These are phyloP conservation scores for Leucocoprinus birnbaumii DNA, from an alignment of 768 basidiomycete genomes.

Conservation along the genomic window DNA sequence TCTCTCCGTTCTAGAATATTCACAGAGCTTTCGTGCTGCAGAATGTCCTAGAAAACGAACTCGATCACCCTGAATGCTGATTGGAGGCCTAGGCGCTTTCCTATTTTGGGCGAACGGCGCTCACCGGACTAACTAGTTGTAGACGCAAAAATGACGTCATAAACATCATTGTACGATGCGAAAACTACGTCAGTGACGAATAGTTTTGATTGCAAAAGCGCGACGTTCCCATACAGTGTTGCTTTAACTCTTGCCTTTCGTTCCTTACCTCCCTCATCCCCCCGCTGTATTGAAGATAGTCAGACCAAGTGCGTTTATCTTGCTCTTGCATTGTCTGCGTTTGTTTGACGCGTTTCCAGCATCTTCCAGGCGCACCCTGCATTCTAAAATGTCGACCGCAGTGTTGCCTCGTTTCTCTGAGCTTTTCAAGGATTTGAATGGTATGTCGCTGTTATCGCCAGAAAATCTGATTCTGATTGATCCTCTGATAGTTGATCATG, in stretches of 20 bases:
- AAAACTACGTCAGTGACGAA: constrained; percentile 6
- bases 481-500: not conserved
- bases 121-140: not conserved
- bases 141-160: constrained; percentile 8
- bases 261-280: not conserved
- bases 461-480: not conserved
- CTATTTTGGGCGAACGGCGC: constrained; percentile 2
- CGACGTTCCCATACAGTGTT: constrained; percentile 6
- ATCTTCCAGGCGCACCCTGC: not conserved
- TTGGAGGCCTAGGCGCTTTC: no score
- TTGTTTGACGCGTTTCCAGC: not conserved
- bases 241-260: not conserved
- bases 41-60: no score
- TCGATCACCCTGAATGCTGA: not conserved
- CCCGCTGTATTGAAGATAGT: not conserved
- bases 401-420: constrained; percentile 6
- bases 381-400: constrained; percentile 3
- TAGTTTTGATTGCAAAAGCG: not conserved
- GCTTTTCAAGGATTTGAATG: not conserved
- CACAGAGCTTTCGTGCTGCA: no score
- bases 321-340: not conserved
- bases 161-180: not conserved
- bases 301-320: not conserved
- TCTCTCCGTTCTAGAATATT: no score
- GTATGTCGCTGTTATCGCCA: not conserved